A percentile compares a stretch with the other conserved stretches of the same genome.
Evolutionary conservation across 805 yeast genomes (phyloP).

Genomic region (Spencermartinsiella europaea): DNA sequence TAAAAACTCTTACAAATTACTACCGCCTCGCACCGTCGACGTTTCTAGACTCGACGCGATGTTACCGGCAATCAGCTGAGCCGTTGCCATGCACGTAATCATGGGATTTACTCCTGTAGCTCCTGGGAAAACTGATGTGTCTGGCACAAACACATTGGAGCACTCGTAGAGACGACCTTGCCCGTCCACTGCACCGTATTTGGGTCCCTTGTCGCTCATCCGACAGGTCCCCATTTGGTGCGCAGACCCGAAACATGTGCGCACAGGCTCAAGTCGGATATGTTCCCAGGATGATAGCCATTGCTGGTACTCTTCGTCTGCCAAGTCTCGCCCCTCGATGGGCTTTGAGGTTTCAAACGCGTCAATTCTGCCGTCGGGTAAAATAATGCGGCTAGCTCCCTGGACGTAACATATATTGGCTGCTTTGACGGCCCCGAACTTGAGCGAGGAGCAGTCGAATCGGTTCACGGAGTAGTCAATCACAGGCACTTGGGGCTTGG

Average conservation of each 20-base stretch:
- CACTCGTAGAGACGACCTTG: slow-evolving; percentile 46
- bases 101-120: slow-evolving; percentile 54
- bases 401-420: slow-evolving; percentile 45
- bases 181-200: slow-evolving; percentile 40
- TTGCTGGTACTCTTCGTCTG: slow-evolving; percentile 39
- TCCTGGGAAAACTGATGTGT: slow-evolving; percentile 46
- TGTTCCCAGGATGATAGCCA: slow-evolving; percentile 28
- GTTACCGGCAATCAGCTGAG: slow-evolving; percentile 39
- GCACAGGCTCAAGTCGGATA: slow-evolving; percentile 11
- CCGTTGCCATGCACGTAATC: slow-evolving; percentile 45
- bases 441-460: slow-evolving; percentile 40
- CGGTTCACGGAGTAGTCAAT: slow-evolving; percentile 39
- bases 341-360: slow-evolving; percentile 35
- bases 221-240: slow-evolving; percentile 53
- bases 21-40: too few relatives aligned
- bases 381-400: slow-evolving; percentile 43
- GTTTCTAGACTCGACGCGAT: too few relatives aligned
- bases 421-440: slow-evolving; percentile 35
- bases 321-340: slow-evolving; percentile 32
- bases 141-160: slow-evolving; percentile 45
- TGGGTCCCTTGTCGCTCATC: slow-evolving; percentile 38
- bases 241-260: slow-evolving; percentile 42
- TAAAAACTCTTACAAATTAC: too few relatives aligned
- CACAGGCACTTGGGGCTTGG: slow-evolving; percentile 32
- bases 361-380: slow-evolving; percentile 34